Evolutionary conservation across 176 grass and related monocot genomes (phyloP).

Genomic region (Pontederia paniculata): DNA sequence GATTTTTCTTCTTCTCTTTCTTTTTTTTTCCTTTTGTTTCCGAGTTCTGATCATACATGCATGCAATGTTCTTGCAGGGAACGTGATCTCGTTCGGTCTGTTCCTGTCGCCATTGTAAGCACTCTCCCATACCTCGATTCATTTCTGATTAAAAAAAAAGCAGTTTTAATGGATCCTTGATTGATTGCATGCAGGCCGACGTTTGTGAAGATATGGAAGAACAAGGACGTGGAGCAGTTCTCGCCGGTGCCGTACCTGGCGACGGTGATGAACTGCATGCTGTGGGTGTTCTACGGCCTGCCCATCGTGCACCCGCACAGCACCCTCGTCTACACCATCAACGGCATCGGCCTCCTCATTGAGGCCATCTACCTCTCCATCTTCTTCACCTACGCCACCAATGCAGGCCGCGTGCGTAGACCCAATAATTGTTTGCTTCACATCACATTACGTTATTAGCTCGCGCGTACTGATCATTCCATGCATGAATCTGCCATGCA

Average conservation of each 20-base stretch:
- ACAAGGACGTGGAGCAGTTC: constrained; percentile 51
- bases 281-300: constrained; percentile 74
- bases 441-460: too few relatives aligned
- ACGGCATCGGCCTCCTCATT: constrained; percentile 46
- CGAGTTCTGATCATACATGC: too few relatives aligned
- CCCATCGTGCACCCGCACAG: constrained; percentile 62
- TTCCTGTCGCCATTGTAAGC: constrained; percentile 63
- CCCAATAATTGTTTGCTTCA: too few relatives aligned
- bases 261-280: constrained; percentile 68
- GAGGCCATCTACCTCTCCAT: constrained; percentile 45
- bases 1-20: too few relatives aligned
- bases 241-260: constrained; percentile 53
- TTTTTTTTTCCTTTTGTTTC: too few relatives aligned
- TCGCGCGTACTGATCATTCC: too few relatives aligned
- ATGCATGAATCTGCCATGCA: not conserved
- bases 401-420: constrained; percentile 25
- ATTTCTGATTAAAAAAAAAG: too few relatives aligned
- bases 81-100: constrained; percentile 59
- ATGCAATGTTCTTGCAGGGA: constrained; percentile 24
- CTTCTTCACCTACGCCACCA: constrained; percentile 36
- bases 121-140: too few relatives aligned
- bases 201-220: constrained; percentile 36
- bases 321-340: constrained; percentile 68
- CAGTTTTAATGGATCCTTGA: too few relatives aligned
- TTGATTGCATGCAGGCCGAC: not conserved